A percentile compares a stretch with the other conserved stretches of the same genome.
These are phyloP conservation scores for Cyclotella sp. DNA, from an alignment of 108 stramenopile species.

Conservation along the genomic window DNA sequence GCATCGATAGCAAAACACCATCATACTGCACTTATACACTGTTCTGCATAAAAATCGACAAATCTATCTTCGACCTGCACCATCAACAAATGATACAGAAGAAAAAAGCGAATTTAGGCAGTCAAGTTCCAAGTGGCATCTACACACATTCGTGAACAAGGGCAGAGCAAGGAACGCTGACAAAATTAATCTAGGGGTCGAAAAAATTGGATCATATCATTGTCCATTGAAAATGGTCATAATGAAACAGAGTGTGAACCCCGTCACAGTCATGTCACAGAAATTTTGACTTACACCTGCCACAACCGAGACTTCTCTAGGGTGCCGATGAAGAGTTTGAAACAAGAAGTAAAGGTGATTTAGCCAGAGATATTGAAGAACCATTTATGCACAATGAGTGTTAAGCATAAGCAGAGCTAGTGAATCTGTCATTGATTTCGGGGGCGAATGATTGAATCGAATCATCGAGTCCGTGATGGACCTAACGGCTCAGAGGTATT, in stretches of 20 bases:
- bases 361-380: background rate
- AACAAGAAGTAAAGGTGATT: background rate
- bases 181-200: constrained; percentile 35
- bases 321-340: too few species aligned
- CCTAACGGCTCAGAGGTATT: constrained; percentile 7
- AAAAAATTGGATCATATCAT: constrained; percentile 48
- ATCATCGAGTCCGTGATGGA: background rate
- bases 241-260: constrained; percentile 50
- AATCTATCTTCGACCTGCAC: background rate
- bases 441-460: constrained; percentile 4
- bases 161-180: constrained; percentile 14
- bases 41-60: too few species aligned
- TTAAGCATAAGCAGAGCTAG: too few species aligned
- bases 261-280: background rate
- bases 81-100: background rate
- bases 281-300: background rate
- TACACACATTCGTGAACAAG: constrained; percentile 3
- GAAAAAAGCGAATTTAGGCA: background rate
- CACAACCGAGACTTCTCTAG: too few species aligned
- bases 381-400: background rate
- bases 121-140: constrained; percentile 7
- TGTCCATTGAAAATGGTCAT: constrained; percentile 20
- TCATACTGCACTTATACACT: too few species aligned
- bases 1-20: too few species aligned
- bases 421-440: constrained; percentile 2